Percentiles rank a stretch among this genome's conserved stretches.
These are phyloP conservation scores for Phlebiopsis flavidoalba DNA, from an alignment of 768 basidiomycete genomes.

Conservation along the genomic window DNA sequence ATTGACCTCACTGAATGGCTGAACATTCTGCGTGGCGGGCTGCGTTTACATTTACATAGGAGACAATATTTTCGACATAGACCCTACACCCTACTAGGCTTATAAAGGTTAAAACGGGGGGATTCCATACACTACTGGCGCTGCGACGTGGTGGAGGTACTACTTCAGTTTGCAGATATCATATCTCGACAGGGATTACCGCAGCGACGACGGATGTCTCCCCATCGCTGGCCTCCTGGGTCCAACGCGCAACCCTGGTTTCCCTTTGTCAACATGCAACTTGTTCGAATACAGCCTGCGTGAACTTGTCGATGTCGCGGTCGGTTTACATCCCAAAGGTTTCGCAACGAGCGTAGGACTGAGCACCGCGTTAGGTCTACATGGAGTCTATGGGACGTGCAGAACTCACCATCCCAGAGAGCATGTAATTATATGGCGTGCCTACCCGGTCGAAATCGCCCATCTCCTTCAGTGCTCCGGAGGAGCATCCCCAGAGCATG, in stretches of 20 bases:
- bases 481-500: conserved; percentile 99
- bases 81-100: no score
- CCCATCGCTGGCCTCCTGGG: conserved; percentile 12
- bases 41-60: no score
- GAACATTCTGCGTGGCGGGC: no score
- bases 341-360: conserved; percentile 88
- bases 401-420: conserved; percentile 89
- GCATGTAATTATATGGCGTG: conserved; percentile 92
- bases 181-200: conserved; percentile 72
- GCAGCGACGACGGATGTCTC: conserved; percentile 62
- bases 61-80: neutral
- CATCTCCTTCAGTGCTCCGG: conserved; percentile 81
- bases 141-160: conserved; percentile 93
- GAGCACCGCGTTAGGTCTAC: neutral
- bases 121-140: conserved; percentile 92
- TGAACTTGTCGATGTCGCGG: conserved; percentile 92
- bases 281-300: conserved; percentile 78
- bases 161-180: conserved; percentile 86
- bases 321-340: conserved; percentile 99
- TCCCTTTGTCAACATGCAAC: conserved; percentile 46
- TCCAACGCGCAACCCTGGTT: conserved; percentile 20
- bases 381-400: neutral
- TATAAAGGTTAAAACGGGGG: conserved; percentile 79
- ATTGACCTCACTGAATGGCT: no score
- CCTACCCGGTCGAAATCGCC: conserved; percentile 93